Evolutionary conservation across 306 rosid genomes (phyloP).

Genomic region (Psophocarpus tetragonolobus): DNA sequence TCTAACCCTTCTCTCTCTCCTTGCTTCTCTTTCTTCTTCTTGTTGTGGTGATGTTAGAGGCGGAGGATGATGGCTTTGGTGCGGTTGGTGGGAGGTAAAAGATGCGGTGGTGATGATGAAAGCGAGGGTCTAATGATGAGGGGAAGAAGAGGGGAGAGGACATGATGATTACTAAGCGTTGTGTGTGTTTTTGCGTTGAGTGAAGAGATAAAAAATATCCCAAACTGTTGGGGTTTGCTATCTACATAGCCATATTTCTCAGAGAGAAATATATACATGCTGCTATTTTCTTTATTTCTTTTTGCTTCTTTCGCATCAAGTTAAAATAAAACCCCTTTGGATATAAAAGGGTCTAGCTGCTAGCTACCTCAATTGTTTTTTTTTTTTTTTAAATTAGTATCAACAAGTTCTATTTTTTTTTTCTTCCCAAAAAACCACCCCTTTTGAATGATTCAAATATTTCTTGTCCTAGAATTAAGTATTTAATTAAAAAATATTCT

Average conservation of each 20-base stretch:
- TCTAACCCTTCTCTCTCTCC: constrained; percentile 50
- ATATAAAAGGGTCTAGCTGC: too few relatives aligned
- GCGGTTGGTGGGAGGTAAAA: constrained; percentile 54
- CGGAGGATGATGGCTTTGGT: constrained; percentile 40
- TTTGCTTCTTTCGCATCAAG: constrained; percentile 40
- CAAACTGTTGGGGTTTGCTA: constrained; percentile 25
- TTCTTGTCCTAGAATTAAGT: too few relatives aligned
- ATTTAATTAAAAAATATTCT: too few relatives aligned
- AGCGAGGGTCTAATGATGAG: constrained; percentile 72
- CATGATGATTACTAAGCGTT: constrained; percentile 64
- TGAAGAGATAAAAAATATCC: constrained; percentile 40
- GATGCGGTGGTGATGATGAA: constrained; percentile 60
- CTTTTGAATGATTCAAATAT: too few relatives aligned
- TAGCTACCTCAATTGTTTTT: too few relatives aligned
- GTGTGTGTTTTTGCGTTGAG: constrained; percentile 46
- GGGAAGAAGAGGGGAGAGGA: constrained; percentile 47
- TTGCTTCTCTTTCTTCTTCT: constrained; percentile 50
- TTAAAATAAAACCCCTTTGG: constrained; percentile 14
- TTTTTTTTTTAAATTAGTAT: too few relatives aligned
- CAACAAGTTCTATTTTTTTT: too few relatives aligned
- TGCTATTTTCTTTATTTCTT: background rate
- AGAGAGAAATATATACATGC: constrained; percentile 17
- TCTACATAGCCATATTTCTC: constrained; percentile 25
- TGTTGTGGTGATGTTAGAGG: constrained; percentile 36
- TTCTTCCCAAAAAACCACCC: too few relatives aligned